Evolutionary conservation across 495 filamentous ascomycete species (phyloP).

Genomic region (Astrothelium subdiscretum): DNA sequence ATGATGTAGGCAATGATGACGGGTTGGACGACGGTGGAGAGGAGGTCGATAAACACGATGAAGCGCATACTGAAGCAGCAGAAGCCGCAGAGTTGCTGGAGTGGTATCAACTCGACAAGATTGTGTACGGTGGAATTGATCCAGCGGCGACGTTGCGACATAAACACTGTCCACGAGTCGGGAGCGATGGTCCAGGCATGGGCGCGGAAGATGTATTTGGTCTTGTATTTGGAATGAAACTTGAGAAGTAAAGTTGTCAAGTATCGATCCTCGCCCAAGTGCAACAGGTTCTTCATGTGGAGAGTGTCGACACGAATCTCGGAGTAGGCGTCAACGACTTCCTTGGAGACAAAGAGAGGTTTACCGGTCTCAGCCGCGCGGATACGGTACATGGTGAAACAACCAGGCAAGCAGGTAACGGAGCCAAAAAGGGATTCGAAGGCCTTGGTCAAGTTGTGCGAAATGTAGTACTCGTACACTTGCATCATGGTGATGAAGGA

Average conservation of each 20-base stretch:
- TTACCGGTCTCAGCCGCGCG: slow-evolving; percentile 88
- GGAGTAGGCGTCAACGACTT: slow-evolving; percentile 74
- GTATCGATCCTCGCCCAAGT: slow-evolving; percentile 91
- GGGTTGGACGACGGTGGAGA: slow-evolving; percentile 84
- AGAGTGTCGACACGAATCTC: slow-evolving; percentile 94
- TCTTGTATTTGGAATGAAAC: slow-evolving; percentile 86
- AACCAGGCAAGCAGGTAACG: slow-evolving; percentile 93
- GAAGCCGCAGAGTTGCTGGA: slow-evolving; percentile 94
- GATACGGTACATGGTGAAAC: slow-evolving; percentile 97
- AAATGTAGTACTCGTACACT: slow-evolving; percentile 99
- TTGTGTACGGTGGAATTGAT: slow-evolving; percentile 99
- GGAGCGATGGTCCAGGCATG: slow-evolving; percentile 96
- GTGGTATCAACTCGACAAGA: slow-evolving; percentile 83
- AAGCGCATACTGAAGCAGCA: slow-evolving; percentile 99
- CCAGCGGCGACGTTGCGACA: slow-evolving; percentile 97
- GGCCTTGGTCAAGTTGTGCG: slow-evolving; percentile 95
- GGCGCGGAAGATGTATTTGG: slow-evolving; percentile 86
- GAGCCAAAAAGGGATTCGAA: slow-evolving; percentile 96
- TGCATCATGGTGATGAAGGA: slow-evolving; percentile 98
- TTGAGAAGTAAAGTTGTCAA: slow-evolving; percentile 92
- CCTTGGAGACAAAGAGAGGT: slow-evolving; percentile 86
- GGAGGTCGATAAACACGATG: slow-evolving; percentile 86
- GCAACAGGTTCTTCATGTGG: slow-evolving; percentile 97
- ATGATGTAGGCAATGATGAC: slow-evolving; percentile 84
- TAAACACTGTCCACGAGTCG: slow-evolving; percentile 83